Evolutionary conservation across 345 rosid genomes (phyloP).

Genomic region (Euphorbia peplus): DNA sequence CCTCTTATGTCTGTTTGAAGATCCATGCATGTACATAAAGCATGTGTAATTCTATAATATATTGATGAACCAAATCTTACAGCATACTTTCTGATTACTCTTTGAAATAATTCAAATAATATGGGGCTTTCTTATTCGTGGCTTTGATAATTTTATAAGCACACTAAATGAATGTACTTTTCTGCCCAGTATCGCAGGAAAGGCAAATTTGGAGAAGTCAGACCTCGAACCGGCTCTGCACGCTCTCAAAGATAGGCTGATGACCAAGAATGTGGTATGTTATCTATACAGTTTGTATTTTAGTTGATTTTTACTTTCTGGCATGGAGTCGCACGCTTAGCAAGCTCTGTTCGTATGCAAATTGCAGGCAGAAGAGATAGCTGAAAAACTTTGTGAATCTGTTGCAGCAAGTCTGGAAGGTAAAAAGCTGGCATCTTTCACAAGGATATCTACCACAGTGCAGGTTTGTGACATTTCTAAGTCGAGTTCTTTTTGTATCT

Average conservation of each 20-base stretch:
- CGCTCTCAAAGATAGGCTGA: slow-evolving; percentile 94
- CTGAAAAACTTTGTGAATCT: slow-evolving; percentile 97
- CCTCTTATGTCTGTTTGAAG: too few relatives aligned
- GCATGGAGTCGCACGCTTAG: slow-evolving; percentile 9
- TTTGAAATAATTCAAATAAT: not conserved
- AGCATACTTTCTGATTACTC: not conserved
- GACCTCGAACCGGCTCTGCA: slow-evolving; percentile 92
- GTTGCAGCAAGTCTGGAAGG: slow-evolving; percentile 97
- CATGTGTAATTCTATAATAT: not conserved
- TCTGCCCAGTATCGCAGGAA: slow-evolving; percentile 82
- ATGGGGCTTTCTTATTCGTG: not conserved
- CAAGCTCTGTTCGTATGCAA: slow-evolving; percentile 5
- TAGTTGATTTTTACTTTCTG: not conserved
- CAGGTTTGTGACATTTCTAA: slow-evolving; percentile 47
- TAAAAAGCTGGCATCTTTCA: slow-evolving; percentile 91
- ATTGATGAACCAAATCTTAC: not conserved
- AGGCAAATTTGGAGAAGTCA: slow-evolving; percentile 87
- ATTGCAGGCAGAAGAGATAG: slow-evolving; percentile 94
- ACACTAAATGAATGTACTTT: slow-evolving; percentile 7
- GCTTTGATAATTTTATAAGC: not conserved
- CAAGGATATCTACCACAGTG: slow-evolving; percentile 93
- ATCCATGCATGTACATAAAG: not conserved
- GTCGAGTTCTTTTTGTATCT: slow-evolving; percentile 6
- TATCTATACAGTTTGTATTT: slow-evolving; percentile 4
- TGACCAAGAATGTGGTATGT: slow-evolving; percentile 99